A percentile compares a stretch with the other conserved stretches of the same genome.
Evolutionary conservation across 2,329 filamentous ascomycete species (phyloP).

Genomic region (Diatrype stigma): DNA sequence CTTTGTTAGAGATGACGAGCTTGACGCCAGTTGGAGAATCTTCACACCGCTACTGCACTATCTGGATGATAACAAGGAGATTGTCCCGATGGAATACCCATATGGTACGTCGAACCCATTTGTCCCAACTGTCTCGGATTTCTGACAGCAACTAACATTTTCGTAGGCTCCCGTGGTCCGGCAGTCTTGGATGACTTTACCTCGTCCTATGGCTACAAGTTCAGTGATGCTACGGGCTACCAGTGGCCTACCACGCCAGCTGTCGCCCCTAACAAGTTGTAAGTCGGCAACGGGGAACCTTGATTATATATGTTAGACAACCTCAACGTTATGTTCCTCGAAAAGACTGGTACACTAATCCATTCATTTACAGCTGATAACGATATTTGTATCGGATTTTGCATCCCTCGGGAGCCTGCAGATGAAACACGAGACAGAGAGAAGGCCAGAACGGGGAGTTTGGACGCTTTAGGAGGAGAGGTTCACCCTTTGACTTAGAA

Average conservation of each 20-base stretch:
- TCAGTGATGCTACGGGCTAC: slow-evolving; percentile 93
- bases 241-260: slow-evolving; percentile 84
- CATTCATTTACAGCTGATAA: neutral
- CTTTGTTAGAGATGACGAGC: slow-evolving; percentile 95
- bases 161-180: slow-evolving; percentile 85
- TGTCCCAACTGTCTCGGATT: no score
- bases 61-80: slow-evolving; percentile 98
- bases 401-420: no score
- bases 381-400: neutral
- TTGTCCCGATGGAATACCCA: slow-evolving; percentile 98
- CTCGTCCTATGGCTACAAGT: slow-evolving; percentile 96
- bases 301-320: slow-evolving; percentile 20
- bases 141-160: slow-evolving; percentile 19
- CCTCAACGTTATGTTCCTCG: slow-evolving; percentile 5
- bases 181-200: slow-evolving; percentile 98
- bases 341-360: no score
- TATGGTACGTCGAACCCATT: slow-evolving; percentile 65
- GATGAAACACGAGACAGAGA: no score
- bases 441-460: no score
- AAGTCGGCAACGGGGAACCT: slow-evolving; percentile 38
- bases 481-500: no score
- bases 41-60: slow-evolving; percentile 98
- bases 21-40: slow-evolving; percentile 97
- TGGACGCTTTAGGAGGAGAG: no score
- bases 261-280: slow-evolving; percentile 72